Evolutionary conservation across 441 rosid species (phyloP), one percentile per base, ranked within the genome.

Genomic region (Metrosideros polymorpha): DNA sequence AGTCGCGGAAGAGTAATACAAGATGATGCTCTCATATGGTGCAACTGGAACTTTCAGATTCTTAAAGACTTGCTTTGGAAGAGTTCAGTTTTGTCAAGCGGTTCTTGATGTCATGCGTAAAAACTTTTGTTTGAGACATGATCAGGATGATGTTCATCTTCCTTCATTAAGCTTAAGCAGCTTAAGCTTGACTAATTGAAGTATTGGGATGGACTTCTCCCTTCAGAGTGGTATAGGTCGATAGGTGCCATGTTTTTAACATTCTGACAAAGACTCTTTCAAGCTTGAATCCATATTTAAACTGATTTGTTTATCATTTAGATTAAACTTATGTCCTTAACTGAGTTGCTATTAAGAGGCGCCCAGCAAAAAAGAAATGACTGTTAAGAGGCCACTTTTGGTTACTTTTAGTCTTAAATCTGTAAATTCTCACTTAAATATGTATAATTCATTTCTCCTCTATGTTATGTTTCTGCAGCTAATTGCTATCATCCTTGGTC

Each of bases 401-500:
- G 59, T 53, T 32, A 39, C 47, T 54, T 25, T 85, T 49, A n/a
- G 6, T 59, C 55, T 35, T 27, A 66, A 71, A 51, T 71, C 29
- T 49, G 63, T 18, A 63, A 45, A 29, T 51, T 77, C 43, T 54
- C 57, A n/a, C 43, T 52, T 75, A 30, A 75, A 54, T 85, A 22
- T 61, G 25, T 63, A 25, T 32, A 30, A 29, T 45, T 84, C 56
- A 55, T 85, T 52, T 32, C 15, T 39, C 57, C 75, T 66, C 52
- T n/a, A 56, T 55, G 29, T 89, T 84, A 22, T 89, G 76, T 87
- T 87, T 49, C 54, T 94, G 93, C 98, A 97, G 99, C 90, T 96
- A 90, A 88, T 96, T 88, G 95, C 97, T 52, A 92, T 96, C 51
- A 94, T 97, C 84, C 90, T 97, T 87, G 99, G 99, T 79, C 97